A percentile compares a stretch with the other conserved stretches of the same genome.
These are phyloP conservation scores for Hibiscus tridactylites DNA, from an alignment of 345 rosid species.

Conservation along the genomic window DNA sequence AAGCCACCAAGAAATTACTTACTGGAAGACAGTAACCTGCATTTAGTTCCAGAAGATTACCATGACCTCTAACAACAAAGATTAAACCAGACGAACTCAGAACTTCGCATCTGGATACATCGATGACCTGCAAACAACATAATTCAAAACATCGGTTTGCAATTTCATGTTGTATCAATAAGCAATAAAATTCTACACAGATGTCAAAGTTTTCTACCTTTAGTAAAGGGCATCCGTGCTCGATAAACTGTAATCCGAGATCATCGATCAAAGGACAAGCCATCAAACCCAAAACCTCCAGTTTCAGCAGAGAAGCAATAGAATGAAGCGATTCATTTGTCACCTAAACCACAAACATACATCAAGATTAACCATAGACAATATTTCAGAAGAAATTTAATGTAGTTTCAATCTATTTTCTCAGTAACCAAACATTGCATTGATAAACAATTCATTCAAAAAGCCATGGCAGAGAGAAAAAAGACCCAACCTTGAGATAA, in stretches of 20 bases:
- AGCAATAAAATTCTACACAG: not conserved
- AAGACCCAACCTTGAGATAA: conserved; percentile 59
- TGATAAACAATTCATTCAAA: not conserved
- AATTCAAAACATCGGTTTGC: not conserved
- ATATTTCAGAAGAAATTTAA: not conserved
- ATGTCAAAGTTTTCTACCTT: conserved; percentile 33
- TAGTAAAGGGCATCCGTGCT: conserved; percentile 54
- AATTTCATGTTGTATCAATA: not conserved
- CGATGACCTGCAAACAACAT: conserved; percentile 40
- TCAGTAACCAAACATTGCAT: conserved; percentile 5
- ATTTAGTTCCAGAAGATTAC: conserved; percentile 40
- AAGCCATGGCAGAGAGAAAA: not conserved
- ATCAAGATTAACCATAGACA: too few species aligned
- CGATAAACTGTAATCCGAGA: conserved; percentile 50
- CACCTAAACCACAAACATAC: conserved; percentile 32
- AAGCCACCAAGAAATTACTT: conserved; percentile 24
- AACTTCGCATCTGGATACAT: conserved; percentile 70
- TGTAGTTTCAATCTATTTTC: conserved; percentile 1
- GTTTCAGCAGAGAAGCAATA: conserved; percentile 49
- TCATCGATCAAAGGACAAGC: conserved; percentile 60
- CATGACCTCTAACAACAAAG: conserved; percentile 50
- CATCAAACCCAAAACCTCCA: conserved; percentile 56
- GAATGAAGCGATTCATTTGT: conserved; percentile 61
- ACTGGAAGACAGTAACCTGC: conserved; percentile 66
- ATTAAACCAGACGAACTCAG: conserved; percentile 48